Evolutionary conservation across 2,329 filamentous ascomycete genomes (phyloP), one percentile per base, ranked within the genome.

Genomic region (Macrophomina tecta): DNA sequence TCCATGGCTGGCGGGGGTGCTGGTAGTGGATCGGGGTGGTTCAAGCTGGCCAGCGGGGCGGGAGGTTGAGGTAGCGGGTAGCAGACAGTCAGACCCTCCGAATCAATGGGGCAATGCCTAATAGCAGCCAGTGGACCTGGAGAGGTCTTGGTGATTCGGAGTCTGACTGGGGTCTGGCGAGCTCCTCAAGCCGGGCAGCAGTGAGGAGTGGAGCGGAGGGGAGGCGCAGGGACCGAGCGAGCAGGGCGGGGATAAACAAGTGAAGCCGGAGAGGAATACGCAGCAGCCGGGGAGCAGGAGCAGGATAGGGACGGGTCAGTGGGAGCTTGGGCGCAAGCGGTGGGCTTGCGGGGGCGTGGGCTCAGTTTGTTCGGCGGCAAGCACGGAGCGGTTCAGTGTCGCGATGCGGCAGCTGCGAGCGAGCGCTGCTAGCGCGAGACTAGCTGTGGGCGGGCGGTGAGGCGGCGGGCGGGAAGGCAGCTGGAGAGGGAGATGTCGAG

Each of bases 1-100:
- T 94, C 91, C 91, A 92, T 92, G 70, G 75, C 77, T 58, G 34
- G 8, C 11, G 46, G 18, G 23, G 60, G 9, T 34, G 3, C 30
- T 51, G 60, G 40, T 16, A n/a, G 56, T 40, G 23, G 36, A 6
- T 7, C 46, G n/a, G 32, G 14, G 7, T 49, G 58, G 45, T 12
- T 12, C 4, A 36, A 46, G 32, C 16, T 53, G 48, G 32, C 40
- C 30, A 45, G 56, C n/a, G n/a, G 30, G 4, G 42, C 6, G 28
- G 58, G 16, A 38, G 49, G 63, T 34, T 38, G 52, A 40, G 6
- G 42, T 14, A 7, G 58, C 45, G 38, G 49, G 51, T 23, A 42
- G 52, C 30, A 32, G 18, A 53, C 52, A 58, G 28, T 51, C 23
- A 51, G n/a, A 40, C n/a, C 36, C 64, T 60, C 55, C 64, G 64